Evolutionary conservation across 495 filamentous ascomycete genomes (phyloP), one percentile per base, ranked within the genome.

Genomic region (Penicillium dipodomyicola): DNA sequence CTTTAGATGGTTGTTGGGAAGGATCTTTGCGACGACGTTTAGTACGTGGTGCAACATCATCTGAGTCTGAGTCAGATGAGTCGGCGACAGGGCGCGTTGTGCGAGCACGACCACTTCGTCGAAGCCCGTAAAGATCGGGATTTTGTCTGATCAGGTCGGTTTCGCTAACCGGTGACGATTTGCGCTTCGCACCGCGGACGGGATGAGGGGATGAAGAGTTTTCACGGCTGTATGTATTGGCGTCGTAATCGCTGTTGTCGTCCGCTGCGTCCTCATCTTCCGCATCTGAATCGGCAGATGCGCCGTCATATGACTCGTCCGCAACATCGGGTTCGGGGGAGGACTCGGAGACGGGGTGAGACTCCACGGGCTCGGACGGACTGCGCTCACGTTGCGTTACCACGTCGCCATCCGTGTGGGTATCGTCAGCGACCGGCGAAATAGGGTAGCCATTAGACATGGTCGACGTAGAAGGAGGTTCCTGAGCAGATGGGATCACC

Each of bases 91-190:
- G 67, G 68, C 70, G 72, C 23, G 64, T 71, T 43, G 77, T 77
- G 59, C 81, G 79, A 43, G 84, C 81, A 59, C 85, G 82, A 63
- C 79, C 92, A 76, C 94, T 98, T 67, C 94, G 82, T 58, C 94
- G 83, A 48, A 99, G 78, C 17, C 93, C 94, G 74, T 97, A 98
- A 19, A 98, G 77, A 67, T 97, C 94, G n/a, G 94, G 94, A 68
- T 98, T 92, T 65, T 91, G 86, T 59, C 84, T 79, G 61, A 96
- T 96, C 62, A 84, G 89, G 22, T 93, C 87, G 29, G 90, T 87
- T 57, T 95, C 90, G 43, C 89, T 87, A 20, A 86, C 81, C 23
- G 76, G 74, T 39, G 79, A 78, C 23, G 82, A 81, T 76, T 93
- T 96, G 62, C 91, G 85, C 79, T 96, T 96, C 23, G 81, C 68